A percentile compares a stretch with the other conserved stretches of the same genome.
These are phyloP conservation scores for Fomitopsis pulvina DNA, from an alignment of 768 basidiomycete species.

Conservation along the genomic window DNA sequence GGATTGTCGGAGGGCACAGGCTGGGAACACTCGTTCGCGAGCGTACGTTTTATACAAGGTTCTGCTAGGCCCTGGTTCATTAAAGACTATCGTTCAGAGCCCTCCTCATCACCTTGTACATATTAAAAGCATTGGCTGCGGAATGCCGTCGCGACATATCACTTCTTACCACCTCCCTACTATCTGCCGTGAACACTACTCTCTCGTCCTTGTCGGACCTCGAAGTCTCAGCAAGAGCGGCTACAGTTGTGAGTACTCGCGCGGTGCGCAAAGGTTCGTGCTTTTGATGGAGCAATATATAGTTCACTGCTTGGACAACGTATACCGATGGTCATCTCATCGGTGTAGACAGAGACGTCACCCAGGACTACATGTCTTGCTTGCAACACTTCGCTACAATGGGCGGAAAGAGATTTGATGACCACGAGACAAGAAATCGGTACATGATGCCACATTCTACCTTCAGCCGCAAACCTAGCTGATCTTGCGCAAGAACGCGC, in stretches of 20 bases:
- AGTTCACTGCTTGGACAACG: constrained; percentile 92
- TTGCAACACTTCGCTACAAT: constrained; percentile 60
- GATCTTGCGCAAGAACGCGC: constrained; percentile 49
- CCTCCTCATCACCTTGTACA: constrained; percentile 77
- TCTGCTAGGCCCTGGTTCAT: too few species aligned
- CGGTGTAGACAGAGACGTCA: constrained; percentile 66
- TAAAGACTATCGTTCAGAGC: constrained; percentile 45
- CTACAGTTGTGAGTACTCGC: constrained; percentile 60
- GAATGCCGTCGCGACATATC: constrained; percentile 85
- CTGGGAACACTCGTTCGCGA: constrained; percentile 71
- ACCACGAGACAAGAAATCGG: constrained; percentile 75
- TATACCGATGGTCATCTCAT: constrained; percentile 84
- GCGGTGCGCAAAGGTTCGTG: neutral
- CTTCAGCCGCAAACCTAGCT: neutral
- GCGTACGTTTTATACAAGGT: constrained; percentile 47
- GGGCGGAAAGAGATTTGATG: constrained; percentile 45
- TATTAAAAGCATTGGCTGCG: constrained; percentile 73
- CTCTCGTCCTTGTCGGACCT: constrained; percentile 57
- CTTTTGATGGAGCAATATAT: constrained; percentile 1
- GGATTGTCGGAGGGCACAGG: constrained; percentile 62
- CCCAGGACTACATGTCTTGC: constrained; percentile 62
- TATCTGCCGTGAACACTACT: constrained; percentile 56
- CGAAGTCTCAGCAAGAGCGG: constrained; percentile 71
- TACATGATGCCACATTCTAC: constrained; percentile 17
- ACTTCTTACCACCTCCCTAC: constrained; percentile 62